Evolutionary conservation across 306 rosid species (phyloP).

Genomic region (Hippophae rhamnoides): DNA sequence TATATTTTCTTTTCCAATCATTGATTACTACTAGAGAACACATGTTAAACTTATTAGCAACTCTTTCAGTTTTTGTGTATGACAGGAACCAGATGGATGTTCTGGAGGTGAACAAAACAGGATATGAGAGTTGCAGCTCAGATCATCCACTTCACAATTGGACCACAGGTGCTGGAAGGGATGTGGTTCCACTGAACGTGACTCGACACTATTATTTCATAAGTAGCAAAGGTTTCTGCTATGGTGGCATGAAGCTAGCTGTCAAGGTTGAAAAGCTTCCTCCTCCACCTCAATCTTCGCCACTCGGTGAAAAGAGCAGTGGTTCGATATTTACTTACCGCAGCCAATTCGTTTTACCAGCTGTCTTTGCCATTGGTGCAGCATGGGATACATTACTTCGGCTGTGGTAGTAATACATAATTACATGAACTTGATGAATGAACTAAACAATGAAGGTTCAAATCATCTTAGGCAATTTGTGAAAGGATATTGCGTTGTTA

Average conservation of each 20-base stretch:
- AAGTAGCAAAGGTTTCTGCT: slow-evolving; percentile 86
- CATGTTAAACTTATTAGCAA: slow-evolving; percentile 1
- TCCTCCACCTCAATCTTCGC: slow-evolving; percentile 54
- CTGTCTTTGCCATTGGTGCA: slow-evolving; percentile 51
- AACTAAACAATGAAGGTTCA: too few species aligned
- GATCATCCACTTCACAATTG: slow-evolving; percentile 68
- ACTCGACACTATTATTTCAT: slow-evolving; percentile 65
- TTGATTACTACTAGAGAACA: background rate
- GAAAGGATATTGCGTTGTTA: too few species aligned
- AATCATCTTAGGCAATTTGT: too few species aligned
- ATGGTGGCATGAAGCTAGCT: slow-evolving; percentile 75
- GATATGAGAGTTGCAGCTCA: slow-evolving; percentile 55
- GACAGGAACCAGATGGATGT: slow-evolving; percentile 79
- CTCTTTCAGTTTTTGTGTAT: slow-evolving; percentile 62
- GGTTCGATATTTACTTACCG: slow-evolving; percentile 23
- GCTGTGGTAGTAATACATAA: slow-evolving; percentile 26
- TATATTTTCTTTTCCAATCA: background rate
- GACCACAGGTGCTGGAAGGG: slow-evolving; percentile 94
- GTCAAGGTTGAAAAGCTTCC: slow-evolving; percentile 57
- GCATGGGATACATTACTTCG: slow-evolving; percentile 47
- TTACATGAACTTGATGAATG: too few species aligned
- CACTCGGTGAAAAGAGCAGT: slow-evolving; percentile 17
- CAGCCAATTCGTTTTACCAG: slow-evolving; percentile 36
- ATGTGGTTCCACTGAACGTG: slow-evolving; percentile 74
- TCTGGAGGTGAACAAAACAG: slow-evolving; percentile 84